phyloP scores from a whole-genome alignment of 345 rosid species.

The Punica granatum region DNA sequence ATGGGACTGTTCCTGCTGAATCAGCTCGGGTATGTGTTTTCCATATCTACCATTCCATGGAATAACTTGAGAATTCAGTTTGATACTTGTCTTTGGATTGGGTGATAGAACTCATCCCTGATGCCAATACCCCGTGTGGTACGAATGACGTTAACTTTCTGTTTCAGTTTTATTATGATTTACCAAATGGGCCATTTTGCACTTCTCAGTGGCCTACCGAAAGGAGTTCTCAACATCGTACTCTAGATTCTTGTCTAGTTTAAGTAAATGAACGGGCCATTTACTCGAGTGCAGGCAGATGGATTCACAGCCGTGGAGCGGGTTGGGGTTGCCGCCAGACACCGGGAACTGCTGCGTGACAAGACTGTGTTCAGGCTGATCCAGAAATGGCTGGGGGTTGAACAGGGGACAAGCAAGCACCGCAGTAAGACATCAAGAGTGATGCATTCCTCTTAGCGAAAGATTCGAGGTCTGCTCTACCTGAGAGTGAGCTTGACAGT shows the following conservation, averaged over 20 bases:
- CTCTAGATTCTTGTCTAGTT: too few species aligned
- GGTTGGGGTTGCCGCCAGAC: conserved; percentile 50
- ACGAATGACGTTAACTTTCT: too few species aligned
- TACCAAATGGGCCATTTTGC: not conserved
- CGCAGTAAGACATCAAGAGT: conserved; percentile 36
- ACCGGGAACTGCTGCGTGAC: conserved; percentile 53
- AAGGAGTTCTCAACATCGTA: too few species aligned
- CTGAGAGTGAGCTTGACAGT: too few species aligned
- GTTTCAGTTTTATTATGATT: too few species aligned
- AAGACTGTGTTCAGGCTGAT: conserved; percentile 44
- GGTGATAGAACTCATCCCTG: not conserved
- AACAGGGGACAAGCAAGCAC: conserved; percentile 26
- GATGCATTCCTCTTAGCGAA: conserved; percentile 23
- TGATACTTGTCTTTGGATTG: not conserved
- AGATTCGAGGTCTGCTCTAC: not conserved
- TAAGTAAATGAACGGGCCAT: not conserved
- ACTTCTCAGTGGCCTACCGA: too few species aligned
- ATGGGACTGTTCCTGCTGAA: conserved; percentile 90
- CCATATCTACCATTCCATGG: not conserved
- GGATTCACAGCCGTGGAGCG: conserved; percentile 54
- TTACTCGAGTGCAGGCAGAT: conserved; percentile 39
- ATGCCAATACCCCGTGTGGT: not conserved
- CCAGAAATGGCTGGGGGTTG: conserved; percentile 65
- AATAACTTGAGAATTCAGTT: not conserved
- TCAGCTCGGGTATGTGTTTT: conserved; percentile 51